These are phyloP conservation scores for Arctium lappa DNA, from an alignment of 129 eudicot species.

Conservation along the genomic window DNA sequence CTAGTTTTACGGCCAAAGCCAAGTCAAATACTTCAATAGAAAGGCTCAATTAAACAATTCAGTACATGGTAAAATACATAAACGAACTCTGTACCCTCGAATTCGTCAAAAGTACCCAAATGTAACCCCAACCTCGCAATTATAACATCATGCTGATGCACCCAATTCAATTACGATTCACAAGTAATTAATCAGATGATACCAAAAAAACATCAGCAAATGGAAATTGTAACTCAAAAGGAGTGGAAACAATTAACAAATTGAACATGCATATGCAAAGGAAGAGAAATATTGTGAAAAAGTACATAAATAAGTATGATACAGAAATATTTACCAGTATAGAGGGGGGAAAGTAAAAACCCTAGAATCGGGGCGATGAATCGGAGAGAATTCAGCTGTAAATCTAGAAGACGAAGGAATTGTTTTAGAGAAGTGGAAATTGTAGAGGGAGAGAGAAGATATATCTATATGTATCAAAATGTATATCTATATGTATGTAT, in stretches of 20 bases:
- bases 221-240: conserved; percentile 1
- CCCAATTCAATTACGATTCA: conserved; percentile 5
- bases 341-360: conserved; percentile 15
- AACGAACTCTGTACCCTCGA: conserved; percentile 9
- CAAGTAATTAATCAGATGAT: not conserved
- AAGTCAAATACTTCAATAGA: not conserved
- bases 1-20: not conserved
- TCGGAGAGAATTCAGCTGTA: conserved; percentile 40
- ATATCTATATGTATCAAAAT: not conserved
- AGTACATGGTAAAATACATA: not conserved
- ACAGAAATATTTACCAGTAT: conserved; percentile 16
- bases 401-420: conserved; percentile 21
- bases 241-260: not conserved
- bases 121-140: conserved; percentile 4
- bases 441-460: not conserved
- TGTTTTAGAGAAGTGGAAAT: conserved; percentile 7
- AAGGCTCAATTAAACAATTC: not conserved
- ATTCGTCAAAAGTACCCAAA: conserved; percentile 17
- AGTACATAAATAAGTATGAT: not conserved
- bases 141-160: not conserved
- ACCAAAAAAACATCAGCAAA: not conserved
- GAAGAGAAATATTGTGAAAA: not conserved
- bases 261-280: conserved; percentile 14
- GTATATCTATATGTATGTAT: not conserved
- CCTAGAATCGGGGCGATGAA: conserved; percentile 32